Evolutionary conservation across 768 basidiomycete genomes (phyloP).

Genomic region (Paxillus ammoniavirescens): DNA sequence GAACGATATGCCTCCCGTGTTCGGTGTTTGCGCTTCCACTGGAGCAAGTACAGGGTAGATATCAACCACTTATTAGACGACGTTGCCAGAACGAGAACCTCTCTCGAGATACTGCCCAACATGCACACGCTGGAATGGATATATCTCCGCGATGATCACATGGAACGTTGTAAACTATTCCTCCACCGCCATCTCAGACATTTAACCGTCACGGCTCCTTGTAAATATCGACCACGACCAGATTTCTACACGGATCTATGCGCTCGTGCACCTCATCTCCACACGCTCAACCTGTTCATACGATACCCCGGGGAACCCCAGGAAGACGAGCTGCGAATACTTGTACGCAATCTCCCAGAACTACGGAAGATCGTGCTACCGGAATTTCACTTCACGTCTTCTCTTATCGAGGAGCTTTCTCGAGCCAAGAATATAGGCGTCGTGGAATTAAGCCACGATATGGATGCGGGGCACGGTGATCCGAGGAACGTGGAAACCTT

Average conservation of each 20-base stretch:
- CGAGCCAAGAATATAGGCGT: slow-evolving; percentile 39
- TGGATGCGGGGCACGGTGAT: slow-evolving; percentile 47
- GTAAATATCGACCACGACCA: slow-evolving; percentile 7
- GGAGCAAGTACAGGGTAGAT: slow-evolving; percentile 14
- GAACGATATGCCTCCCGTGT: slow-evolving; percentile 53
- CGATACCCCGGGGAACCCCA: slow-evolving; percentile 39
- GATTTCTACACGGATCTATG: slow-evolving; percentile 38
- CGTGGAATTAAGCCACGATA: slow-evolving; percentile 55
- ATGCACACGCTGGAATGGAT: slow-evolving; percentile 52
- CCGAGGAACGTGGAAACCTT: slow-evolving; percentile 44
- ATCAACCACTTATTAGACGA: slow-evolving; percentile 39
- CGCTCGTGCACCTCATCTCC: slow-evolving; percentile 51
- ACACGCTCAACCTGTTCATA: slow-evolving; percentile 46
- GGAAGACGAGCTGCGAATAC: slow-evolving; percentile 37
- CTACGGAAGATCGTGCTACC: slow-evolving; percentile 52
- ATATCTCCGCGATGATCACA: slow-evolving; percentile 17
- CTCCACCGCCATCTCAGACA: slow-evolving; percentile 53
- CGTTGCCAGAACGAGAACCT: slow-evolving; percentile 53
- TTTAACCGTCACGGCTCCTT: slow-evolving; percentile 32
- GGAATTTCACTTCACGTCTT: slow-evolving; percentile 47
- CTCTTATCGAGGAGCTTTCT: slow-evolving; percentile 46
- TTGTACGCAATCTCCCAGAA: slow-evolving; percentile 41
- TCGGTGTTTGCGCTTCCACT: slow-evolving; percentile 32
- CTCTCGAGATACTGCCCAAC: slow-evolving; percentile 53
- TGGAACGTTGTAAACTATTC: slow-evolving; percentile 48